Conservation (phyloP, 2,329 filamentous ascomycete genomes). For the Aspergillus uvarum region DNA sequence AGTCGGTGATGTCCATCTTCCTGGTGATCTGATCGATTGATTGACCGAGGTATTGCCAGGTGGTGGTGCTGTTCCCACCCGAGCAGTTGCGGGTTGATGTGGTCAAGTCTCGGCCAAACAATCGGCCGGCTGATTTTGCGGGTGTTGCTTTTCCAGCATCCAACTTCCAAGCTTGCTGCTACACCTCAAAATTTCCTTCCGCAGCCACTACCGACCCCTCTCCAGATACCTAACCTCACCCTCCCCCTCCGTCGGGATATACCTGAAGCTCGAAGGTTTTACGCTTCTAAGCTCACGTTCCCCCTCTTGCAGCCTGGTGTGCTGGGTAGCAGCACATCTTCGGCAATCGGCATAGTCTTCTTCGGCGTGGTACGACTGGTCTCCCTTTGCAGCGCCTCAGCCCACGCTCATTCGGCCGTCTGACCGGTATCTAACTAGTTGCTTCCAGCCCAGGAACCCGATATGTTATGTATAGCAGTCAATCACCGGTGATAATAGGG, state of each 20-base stretch:
- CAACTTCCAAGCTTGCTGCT: constrained; percentile 22
- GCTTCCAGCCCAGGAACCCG: constrained; percentile 10
- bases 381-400: constrained; percentile 7
- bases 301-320: not conserved
- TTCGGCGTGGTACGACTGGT: constrained; percentile 10
- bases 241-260: not conserved
- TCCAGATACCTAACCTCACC: constrained; percentile 1
- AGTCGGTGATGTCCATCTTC: constrained; percentile 85
- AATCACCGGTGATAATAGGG: constrained; percentile 27
- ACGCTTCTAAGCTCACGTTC: not conserved
- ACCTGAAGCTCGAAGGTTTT: not conserved
- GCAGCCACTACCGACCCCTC: constrained; percentile 8
- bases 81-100: constrained; percentile 25
- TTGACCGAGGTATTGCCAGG: constrained; percentile 6
- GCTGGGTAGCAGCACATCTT: constrained; percentile 3
- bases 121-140: constrained; percentile 30
- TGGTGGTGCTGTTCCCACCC: constrained; percentile 7
- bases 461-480: constrained; percentile 29
- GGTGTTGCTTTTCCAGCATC: constrained; percentile 27
- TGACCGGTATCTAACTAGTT: not conserved
- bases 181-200: constrained; percentile 21
- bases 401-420: constrained; percentile 2
- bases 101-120: constrained; percentile 34
- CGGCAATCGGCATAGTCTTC: constrained; percentile 12
- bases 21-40: constrained; percentile 1